These are phyloP conservation scores for Thozetella sp. DNA, from an alignment of 495 filamentous ascomycete species.

Conservation along the genomic window DNA sequence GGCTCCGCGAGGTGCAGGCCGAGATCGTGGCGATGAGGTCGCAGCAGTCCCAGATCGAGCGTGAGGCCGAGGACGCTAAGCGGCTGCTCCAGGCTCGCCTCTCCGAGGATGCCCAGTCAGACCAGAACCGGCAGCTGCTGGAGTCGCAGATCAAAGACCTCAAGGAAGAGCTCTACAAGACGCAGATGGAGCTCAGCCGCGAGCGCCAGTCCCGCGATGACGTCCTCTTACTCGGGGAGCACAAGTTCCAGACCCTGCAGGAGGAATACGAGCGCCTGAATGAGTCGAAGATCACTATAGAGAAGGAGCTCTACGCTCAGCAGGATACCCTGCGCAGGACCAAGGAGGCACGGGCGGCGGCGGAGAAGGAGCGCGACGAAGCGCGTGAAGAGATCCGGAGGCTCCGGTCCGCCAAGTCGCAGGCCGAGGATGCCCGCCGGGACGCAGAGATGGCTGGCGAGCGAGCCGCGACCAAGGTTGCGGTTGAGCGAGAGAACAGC, in stretches of 20 bases:
- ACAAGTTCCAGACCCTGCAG: conserved; percentile 79
- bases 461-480: conserved; percentile 73
- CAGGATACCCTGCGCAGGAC: conserved; percentile 91
- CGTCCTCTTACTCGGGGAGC: conserved; percentile 87
- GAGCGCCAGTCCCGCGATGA: conserved; percentile 97
- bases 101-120: conserved; percentile 85
- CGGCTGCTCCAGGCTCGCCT: conserved; percentile 83
- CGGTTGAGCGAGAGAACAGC: conserved; percentile 79
- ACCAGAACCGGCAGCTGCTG: conserved; percentile 81
- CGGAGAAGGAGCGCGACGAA: conserved; percentile 87
- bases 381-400: conserved; percentile 82
- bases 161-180: conserved; percentile 80
- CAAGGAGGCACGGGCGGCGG: conserved; percentile 73
- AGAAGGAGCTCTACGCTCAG: conserved; percentile 98
- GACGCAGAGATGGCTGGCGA: conserved; percentile 82
- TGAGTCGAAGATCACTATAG: conserved; percentile 94
- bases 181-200: conserved; percentile 85
- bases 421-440: conserved; percentile 81
- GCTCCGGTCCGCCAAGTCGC: conserved; percentile 78
- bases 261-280: conserved; percentile 88
- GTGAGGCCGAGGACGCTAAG: conserved; percentile 88
- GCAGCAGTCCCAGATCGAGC: conserved; percentile 79
- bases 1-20: conserved; percentile 82
- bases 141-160: conserved; percentile 87
- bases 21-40: conserved; percentile 85